phyloP scores from a whole-genome alignment of 139 green algal species.

The Diplosphaera chodatii region DNA sequence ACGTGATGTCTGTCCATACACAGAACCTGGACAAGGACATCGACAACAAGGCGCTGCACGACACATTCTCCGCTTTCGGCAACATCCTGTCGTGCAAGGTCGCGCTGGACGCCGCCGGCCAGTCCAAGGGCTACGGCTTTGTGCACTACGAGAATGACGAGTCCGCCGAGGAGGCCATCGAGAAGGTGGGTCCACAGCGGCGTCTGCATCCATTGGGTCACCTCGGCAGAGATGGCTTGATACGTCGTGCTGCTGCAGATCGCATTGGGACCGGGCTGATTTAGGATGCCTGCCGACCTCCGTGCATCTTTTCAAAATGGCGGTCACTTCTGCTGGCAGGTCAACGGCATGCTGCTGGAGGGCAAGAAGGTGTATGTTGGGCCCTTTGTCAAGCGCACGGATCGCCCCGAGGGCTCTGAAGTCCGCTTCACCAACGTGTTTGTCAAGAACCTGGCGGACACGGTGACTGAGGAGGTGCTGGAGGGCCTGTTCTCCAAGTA shows the following conservation, averaged over 20 bases:
- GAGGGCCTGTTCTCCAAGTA: conserved; percentile 57
- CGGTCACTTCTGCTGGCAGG: conserved; percentile 10
- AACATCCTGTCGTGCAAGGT: conserved; percentile 79
- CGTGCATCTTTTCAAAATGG: neutral
- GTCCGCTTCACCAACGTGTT: conserved; percentile 87
- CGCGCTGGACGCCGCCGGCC: conserved; percentile 34
- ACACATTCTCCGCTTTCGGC: conserved; percentile 89
- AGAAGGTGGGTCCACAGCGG: conserved; percentile 51
- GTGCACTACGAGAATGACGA: conserved; percentile 88
- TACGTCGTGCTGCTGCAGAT: too few relatives aligned
- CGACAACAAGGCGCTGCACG: conserved; percentile 89
- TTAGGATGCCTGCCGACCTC: neutral
- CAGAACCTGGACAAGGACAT: conserved; percentile 86
- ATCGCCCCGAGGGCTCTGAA: conserved; percentile 49
- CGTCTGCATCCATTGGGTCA: too few relatives aligned
- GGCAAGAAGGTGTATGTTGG: conserved; percentile 75
- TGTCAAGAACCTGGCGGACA: conserved; percentile 82
- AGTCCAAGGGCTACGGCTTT: conserved; percentile 89
- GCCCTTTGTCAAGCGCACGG: conserved; percentile 71
- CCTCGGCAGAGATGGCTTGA: too few relatives aligned
- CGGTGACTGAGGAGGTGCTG: conserved; percentile 59
- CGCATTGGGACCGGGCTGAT: too few relatives aligned
- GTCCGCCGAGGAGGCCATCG: conserved; percentile 67
- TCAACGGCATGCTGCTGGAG: conserved; percentile 65
- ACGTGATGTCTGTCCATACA: too few relatives aligned